A percentile compares a stretch with the other conserved stretches of the same genome.
phyloP scores from a whole-genome alignment of 2,329 filamentous ascomycete genomes.

The Arthroderma uncinatum region DNA sequence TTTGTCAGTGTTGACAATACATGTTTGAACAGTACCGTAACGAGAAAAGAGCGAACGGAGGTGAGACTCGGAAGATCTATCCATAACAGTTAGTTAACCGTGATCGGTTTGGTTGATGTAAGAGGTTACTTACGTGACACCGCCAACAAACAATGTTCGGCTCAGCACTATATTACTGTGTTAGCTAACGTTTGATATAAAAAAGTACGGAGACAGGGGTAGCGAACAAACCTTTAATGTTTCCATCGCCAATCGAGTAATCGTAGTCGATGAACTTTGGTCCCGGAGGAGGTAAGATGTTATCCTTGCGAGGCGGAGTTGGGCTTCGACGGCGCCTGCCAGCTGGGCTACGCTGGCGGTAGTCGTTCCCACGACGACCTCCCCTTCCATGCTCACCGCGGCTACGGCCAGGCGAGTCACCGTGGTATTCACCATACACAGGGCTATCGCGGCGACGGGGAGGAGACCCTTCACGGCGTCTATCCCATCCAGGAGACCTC shows the following conservation, averaged over 20 bases:
- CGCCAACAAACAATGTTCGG: conserved; percentile 90
- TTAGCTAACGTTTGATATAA: conserved; percentile 38
- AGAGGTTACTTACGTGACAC: conserved; percentile 62
- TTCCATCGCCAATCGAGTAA: conserved; percentile 56
- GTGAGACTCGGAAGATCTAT: conserved; percentile 65
- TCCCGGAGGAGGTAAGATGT: conserved; percentile 36
- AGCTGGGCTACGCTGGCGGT: conserved; percentile 78
- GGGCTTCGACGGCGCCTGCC: conserved; percentile 57
- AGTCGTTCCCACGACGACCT: conserved; percentile 47
- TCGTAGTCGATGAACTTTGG: conserved; percentile 77
- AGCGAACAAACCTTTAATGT: conserved; percentile 56
- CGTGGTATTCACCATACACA: conserved; percentile 62
- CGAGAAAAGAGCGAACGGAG: conserved; percentile 68
- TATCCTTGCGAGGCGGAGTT: conserved; percentile 40
- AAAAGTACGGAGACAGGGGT: conserved; percentile 44
- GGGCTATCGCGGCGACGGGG: conserved; percentile 55
- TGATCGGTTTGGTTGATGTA: neutral
- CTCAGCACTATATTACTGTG: conserved; percentile 54
- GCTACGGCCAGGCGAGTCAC: conserved; percentile 53
- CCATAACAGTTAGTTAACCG: conserved; percentile 16
- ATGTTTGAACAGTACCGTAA: conserved; percentile 85
- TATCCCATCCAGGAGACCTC: conserved; percentile 65
- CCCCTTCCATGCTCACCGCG: conserved; percentile 42
- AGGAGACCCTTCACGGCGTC: conserved; percentile 55
- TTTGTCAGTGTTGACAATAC: conserved; percentile 96